Evolutionary conservation across 768 basidiomycete species (phyloP).

Genomic region (Ramaria sp.): DNA sequence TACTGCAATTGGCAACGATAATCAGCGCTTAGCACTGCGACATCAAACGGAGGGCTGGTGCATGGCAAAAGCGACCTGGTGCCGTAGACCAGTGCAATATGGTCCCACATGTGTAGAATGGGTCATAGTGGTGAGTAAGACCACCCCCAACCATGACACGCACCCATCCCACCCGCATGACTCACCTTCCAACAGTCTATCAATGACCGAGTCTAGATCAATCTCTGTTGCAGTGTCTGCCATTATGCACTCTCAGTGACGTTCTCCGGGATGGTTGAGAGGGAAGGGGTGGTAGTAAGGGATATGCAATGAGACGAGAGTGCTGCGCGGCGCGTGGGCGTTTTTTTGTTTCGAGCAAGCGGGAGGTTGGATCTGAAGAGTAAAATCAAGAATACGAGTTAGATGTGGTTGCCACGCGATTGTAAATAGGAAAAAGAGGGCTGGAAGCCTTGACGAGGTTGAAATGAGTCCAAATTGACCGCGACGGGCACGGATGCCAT

Average conservation of each 20-base stretch:
- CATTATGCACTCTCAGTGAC: constrained; percentile 28
- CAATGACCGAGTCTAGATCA: constrained; percentile 99
- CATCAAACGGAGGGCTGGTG: neutral
- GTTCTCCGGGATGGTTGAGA: neutral
- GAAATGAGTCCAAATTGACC: too few relatives aligned
- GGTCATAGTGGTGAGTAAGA: neutral
- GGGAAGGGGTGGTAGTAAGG: neutral
- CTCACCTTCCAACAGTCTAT: constrained; percentile 95
- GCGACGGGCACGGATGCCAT: too few relatives aligned
- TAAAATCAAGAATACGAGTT: neutral
- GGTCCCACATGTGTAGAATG: neutral
- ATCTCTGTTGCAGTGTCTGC: constrained; percentile 83
- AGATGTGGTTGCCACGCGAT: neutral
- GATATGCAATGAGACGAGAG: neutral
- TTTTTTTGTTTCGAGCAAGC: neutral
- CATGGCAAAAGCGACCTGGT: neutral
- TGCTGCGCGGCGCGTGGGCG: neutral
- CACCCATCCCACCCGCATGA: constrained; percentile 11
- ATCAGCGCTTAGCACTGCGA: constrained; percentile 1
- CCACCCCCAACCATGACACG: neutral
- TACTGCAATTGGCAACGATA: constrained; percentile 39
- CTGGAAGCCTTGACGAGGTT: too few relatives aligned
- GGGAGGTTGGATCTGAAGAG: neutral
- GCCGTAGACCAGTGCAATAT: neutral
- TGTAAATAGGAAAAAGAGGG: neutral